Conservation (phyloP, 83 land plant species). For the Isoetes engelmannii region DNA sequence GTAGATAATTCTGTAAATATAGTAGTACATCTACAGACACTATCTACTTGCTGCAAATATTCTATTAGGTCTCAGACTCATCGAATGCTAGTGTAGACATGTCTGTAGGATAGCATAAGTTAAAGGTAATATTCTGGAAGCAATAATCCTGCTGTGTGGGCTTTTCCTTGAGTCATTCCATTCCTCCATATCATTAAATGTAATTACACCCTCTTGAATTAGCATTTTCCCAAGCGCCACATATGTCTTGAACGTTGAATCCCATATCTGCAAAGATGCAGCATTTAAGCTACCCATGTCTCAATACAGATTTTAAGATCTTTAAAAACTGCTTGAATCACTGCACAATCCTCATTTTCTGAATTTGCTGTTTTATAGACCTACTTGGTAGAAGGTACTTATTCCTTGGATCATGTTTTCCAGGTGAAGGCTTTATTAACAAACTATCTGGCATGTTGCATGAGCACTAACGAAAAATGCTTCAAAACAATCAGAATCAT, state of each 20-base stretch:
- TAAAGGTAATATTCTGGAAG: too few species aligned
- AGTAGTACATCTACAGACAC: too few species aligned
- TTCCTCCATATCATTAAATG: conserved; percentile 51
- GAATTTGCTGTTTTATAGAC: conserved; percentile 37
- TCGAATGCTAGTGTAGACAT: too few species aligned
- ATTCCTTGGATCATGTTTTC: not conserved
- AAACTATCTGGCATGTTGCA: conserved; percentile 14
- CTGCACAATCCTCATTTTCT: conserved; percentile 46
- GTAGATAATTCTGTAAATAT: too few species aligned
- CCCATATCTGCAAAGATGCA: conserved; percentile 60
- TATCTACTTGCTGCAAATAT: too few species aligned
- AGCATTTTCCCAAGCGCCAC: conserved; percentile 53
- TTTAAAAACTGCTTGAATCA: not conserved
- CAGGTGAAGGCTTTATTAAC: not conserved
- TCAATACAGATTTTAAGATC: not conserved
- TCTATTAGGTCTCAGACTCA: too few species aligned
- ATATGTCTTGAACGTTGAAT: conserved; percentile 64
- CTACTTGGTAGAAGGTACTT: conserved; percentile 21
- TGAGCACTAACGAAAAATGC: not conserved
- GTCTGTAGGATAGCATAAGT: too few species aligned
- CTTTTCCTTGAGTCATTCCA: conserved; percentile 41
- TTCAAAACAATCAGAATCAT: not conserved
- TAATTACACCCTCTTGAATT: conserved; percentile 53
- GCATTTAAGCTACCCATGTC: too few species aligned
- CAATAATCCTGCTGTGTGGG: conserved; percentile 51